Conservation (phyloP, 1,284 basidiomycete species). For the Fomitopsis schrenkii region DNA sequence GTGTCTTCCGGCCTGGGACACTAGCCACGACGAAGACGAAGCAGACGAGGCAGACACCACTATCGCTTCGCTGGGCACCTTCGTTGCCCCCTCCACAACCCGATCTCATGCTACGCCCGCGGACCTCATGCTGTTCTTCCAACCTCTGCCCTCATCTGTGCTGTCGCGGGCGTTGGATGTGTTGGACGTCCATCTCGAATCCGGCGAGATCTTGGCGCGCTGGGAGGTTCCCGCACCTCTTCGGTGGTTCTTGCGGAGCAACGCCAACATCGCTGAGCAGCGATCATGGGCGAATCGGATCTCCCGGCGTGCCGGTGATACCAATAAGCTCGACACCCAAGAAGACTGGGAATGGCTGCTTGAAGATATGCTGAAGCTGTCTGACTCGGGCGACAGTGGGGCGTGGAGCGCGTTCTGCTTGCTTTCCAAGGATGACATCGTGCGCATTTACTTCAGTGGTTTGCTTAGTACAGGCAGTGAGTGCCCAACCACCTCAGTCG, state of each 20-base stretch:
- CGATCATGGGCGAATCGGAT: conserved; percentile 84
- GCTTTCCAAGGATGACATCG: conserved; percentile 66
- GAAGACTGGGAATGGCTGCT: conserved; percentile 84
- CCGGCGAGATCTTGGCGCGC: conserved; percentile 83
- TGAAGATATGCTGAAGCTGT: conserved; percentile 85
- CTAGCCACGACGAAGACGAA: conserved; percentile 53
- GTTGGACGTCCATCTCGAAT: conserved; percentile 90
- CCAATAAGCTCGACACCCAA: conserved; percentile 51
- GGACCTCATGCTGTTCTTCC: conserved; percentile 83
- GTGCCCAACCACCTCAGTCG: conserved; percentile 33
- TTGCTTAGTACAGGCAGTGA: conserved; percentile 82
- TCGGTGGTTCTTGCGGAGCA: conserved; percentile 82
- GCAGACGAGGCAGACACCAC: conserved; percentile 77
- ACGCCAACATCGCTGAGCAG: conserved; percentile 64
- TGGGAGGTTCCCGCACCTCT: conserved; percentile 82
- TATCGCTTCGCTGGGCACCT: conserved; percentile 72
- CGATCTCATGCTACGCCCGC: conserved; percentile 53
- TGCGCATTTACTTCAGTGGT: conserved; percentile 79
- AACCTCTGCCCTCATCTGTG: conserved; percentile 66
- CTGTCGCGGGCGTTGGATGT: conserved; percentile 84
- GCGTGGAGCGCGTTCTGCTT: conserved; percentile 76
- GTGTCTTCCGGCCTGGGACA: conserved; percentile 88
- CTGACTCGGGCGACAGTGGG: conserved; percentile 57
- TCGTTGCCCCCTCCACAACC: conserved; percentile 70
- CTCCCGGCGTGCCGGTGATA: conserved; percentile 67